Percentiles rank a stretch among this genome's conserved stretches.
phyloP scores from a whole-genome alignment of 2,329 filamentous ascomycete genomes.

The Daldinia eschscholtzii region DNA sequence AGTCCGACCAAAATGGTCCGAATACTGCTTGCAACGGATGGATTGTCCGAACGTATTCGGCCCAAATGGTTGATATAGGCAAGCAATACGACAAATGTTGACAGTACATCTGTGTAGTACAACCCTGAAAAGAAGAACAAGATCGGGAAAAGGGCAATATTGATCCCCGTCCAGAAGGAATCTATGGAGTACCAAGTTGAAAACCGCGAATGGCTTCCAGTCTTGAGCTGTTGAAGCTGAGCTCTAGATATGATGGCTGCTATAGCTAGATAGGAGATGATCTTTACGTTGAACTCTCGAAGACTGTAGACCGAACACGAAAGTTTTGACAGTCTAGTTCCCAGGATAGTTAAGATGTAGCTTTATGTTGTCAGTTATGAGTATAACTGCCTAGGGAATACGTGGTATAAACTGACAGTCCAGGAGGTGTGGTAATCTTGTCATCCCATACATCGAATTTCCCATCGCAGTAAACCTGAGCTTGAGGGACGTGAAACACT shows the following conservation, averaged over 20 bases:
- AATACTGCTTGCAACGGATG: conserved; percentile 58
- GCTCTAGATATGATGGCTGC: conserved; percentile 66
- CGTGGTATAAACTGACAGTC: conserved; percentile 68
- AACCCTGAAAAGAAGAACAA: conserved; percentile 96
- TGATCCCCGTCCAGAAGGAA: conserved; percentile 75
- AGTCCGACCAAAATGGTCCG: conserved; percentile 69
- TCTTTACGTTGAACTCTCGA: conserved; percentile 63
- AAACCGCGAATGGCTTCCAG: conserved; percentile 23
- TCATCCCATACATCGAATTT: conserved; percentile 87
- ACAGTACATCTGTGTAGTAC: conserved; percentile 94
- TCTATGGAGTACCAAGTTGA: conserved; percentile 54
- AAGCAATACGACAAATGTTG: conserved; percentile 79
- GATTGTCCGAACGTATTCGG: conserved; percentile 55
- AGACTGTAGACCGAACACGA: conserved; percentile 60
- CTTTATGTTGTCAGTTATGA: conserved; percentile 44
- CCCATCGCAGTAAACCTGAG: conserved; percentile 84
- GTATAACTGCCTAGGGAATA: conserved; percentile 39
- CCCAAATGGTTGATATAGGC: conserved; percentile 72
- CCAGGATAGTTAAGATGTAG: conserved; percentile 58
- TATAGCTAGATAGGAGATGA: conserved; percentile 58
- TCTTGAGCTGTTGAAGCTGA: conserved; percentile 53
- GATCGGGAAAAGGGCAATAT: conserved; percentile 86
- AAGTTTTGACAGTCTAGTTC: conserved; percentile 51
- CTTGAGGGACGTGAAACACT: conserved; percentile 90
- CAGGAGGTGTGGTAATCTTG: conserved; percentile 96